Base-by-base conservation (phyloP, 495 filamentous ascomycete species). In the Hyphodiscus hymeniophilus region DNA sequence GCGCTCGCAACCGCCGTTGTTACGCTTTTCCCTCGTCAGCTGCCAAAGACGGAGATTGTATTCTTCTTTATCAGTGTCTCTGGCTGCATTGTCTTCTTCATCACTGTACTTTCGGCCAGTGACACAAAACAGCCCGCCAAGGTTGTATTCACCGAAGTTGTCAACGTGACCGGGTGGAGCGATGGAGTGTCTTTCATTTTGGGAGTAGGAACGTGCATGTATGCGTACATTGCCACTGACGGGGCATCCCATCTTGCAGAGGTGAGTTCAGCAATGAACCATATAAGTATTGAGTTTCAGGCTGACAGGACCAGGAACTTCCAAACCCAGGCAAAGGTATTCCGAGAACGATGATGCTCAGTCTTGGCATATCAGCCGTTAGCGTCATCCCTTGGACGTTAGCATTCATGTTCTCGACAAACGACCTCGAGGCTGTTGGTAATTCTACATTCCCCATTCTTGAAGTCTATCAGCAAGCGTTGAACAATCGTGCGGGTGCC, bases 111-210 rank as follows among this genome's bases (percentile, higher is more conserved):
- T 16, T 15, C 42, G 2, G 11, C 28, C 7, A 31, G 23, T 32
- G 28, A 28, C 2, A 45, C 42, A 5, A 45, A 28, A 16, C 23
- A 31, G 5, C 16, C 42, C 7, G 23, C 16, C 21, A 23, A 17
- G 6, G 28, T 32, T 31, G 42, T 45, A 7, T 45, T 45, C 28
- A 33, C 16, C n/a, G 28, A 30, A 13, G 17, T 31, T 11, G 33
- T 28, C 10, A 45, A 45, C 28, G 10, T 31, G 47, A 39, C 39
- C 10, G 51, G 51, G 15, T 55, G 51, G 51, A 38, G 35, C n/a
- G 28, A 52, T 30, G 67, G 67, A 7, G 58, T 56, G 18, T 61
- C 66, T 10, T 70, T 64, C 62, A 46, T 66, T 41, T 52, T 70
- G 7, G 59, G 60, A 1, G 56, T 67, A 7, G 58, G 47, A n/a